phyloP scores from a whole-genome alignment of 163 green algal genomes.

The Scenedesmus sp. region DNA sequence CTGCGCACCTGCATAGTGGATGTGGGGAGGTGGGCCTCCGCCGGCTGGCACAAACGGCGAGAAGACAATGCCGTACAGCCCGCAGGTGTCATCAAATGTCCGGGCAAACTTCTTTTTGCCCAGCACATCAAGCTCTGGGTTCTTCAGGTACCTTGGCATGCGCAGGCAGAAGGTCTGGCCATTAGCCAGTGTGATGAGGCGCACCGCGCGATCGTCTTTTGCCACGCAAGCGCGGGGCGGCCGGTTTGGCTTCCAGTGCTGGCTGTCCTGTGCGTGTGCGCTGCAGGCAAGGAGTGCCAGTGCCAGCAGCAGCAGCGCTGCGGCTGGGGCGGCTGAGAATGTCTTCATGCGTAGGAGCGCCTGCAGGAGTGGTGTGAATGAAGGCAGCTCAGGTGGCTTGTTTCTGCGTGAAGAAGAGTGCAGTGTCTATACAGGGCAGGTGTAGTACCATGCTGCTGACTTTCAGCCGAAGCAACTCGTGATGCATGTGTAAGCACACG shows the following conservation, averaged over 20 bases:
- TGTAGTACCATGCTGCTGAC: too few relatives aligned
- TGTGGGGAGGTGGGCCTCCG: conserved; percentile 3
- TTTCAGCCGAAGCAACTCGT: too few relatives aligned
- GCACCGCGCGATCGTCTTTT: neutral
- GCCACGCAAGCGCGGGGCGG: neutral
- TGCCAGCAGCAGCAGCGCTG: neutral
- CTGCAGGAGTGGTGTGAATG: neutral
- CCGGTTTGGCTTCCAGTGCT: neutral
- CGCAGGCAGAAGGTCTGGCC: conserved; percentile 13
- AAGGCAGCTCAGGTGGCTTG: too few relatives aligned
- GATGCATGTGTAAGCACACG: too few relatives aligned
- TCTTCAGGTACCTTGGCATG: conserved; percentile 24
- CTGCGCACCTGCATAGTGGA: conserved; percentile 24
- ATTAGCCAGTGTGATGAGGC: neutral
- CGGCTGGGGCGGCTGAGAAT: neutral
- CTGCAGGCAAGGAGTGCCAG: neutral
- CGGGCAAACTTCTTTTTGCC: conserved; percentile 27
- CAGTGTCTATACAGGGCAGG: too few relatives aligned
- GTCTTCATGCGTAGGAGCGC: neutral
- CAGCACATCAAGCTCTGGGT: conserved; percentile 5
- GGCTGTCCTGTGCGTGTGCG: neutral
- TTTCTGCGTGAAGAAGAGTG: too few relatives aligned
- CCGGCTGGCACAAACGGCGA: conserved; percentile 7
- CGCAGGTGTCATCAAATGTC: conserved; percentile 26
- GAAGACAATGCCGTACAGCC: conserved; percentile 24